Conservation (phyloP, 768 basidiomycete genomes). For the Tubosaeta brunneosetosa region DNA sequence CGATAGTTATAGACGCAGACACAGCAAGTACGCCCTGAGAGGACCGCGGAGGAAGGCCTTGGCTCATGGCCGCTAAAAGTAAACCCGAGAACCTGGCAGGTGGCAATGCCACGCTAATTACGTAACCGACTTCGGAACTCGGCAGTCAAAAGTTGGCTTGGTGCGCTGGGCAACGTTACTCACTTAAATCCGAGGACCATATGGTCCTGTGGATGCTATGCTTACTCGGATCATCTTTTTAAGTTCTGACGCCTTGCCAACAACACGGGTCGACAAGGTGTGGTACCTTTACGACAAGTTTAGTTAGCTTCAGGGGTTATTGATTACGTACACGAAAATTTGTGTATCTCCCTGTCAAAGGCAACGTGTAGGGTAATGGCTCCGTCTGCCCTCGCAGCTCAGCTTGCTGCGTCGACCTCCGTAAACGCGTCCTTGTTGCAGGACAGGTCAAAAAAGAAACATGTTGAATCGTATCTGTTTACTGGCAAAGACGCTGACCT, state of each 20-base stretch:
- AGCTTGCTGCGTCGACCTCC: slow-evolving; percentile 75
- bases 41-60: slow-evolving; percentile 37
- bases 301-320: not conserved
- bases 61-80: not conserved
- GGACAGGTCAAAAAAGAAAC: slow-evolving; percentile 56
- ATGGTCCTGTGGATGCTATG: too few species aligned
- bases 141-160: too few species aligned
- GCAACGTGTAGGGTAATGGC: slow-evolving; percentile 31
- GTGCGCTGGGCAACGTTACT: too few species aligned
- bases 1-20: slow-evolving; percentile 46
- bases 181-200: too few species aligned
- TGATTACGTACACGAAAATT: slow-evolving; percentile 8
- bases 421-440: slow-evolving; percentile 71
- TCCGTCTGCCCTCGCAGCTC: slow-evolving; percentile 69
- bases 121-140: too few species aligned
- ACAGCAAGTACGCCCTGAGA: slow-evolving; percentile 45
- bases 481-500: slow-evolving; percentile 73
- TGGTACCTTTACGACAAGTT: too few species aligned
- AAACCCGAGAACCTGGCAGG: not conserved
- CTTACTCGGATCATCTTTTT: too few species aligned
- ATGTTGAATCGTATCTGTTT: slow-evolving; percentile 82
- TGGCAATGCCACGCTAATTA: too few species aligned
- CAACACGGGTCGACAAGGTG: too few species aligned
- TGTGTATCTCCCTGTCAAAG: not conserved
- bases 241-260: too few species aligned